These are phyloP conservation scores for Ceratocystis cacaofunesta DNA, from an alignment of 2,329 filamentous ascomycete species.

Conservation along the genomic window DNA sequence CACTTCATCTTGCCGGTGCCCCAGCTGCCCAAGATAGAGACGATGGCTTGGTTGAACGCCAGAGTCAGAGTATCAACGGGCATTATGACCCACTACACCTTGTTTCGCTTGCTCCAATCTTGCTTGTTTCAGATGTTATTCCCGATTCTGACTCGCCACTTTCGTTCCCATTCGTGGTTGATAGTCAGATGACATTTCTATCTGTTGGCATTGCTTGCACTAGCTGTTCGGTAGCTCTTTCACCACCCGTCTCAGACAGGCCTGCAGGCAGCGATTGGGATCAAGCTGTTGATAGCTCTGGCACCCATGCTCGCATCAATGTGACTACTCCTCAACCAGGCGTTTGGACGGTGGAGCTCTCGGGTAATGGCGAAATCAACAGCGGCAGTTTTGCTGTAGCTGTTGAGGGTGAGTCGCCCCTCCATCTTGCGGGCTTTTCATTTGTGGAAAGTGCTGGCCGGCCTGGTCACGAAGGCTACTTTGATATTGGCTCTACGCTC, in stretches of 20 bases:
- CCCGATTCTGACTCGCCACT: not conserved
- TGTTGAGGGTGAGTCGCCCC: conserved; percentile 11
- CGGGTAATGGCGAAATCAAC: not conserved
- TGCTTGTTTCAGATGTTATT: conserved; percentile 6
- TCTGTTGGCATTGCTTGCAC: conserved; percentile 14
- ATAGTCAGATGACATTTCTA: conserved; percentile 14
- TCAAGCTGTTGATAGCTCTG: conserved; percentile 14
- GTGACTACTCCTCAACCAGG: conserved; percentile 13
- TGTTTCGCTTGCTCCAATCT: conserved; percentile 10
- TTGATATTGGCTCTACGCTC: conserved; percentile 9
- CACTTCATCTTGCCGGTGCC: not conserved
- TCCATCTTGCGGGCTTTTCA: conserved; percentile 15
- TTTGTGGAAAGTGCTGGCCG: conserved; percentile 17
- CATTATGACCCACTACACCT: conserved; percentile 12
- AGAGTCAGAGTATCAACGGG: not conserved
- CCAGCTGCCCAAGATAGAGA: not conserved
- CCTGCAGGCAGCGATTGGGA: conserved; percentile 9
- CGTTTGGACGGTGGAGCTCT: conserved; percentile 11
- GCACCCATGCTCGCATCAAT: conserved; percentile 16
- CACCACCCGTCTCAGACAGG: not conserved
- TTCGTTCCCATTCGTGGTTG: conserved; percentile 13
- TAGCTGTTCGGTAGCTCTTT: conserved; percentile 10
- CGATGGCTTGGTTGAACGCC: not conserved
- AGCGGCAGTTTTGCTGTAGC: conserved; percentile 14
- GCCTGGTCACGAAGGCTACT: conserved; percentile 17